Evolutionary conservation across 2,329 filamentous ascomycete species (phyloP).

Genomic region (Penicillium sp.): DNA sequence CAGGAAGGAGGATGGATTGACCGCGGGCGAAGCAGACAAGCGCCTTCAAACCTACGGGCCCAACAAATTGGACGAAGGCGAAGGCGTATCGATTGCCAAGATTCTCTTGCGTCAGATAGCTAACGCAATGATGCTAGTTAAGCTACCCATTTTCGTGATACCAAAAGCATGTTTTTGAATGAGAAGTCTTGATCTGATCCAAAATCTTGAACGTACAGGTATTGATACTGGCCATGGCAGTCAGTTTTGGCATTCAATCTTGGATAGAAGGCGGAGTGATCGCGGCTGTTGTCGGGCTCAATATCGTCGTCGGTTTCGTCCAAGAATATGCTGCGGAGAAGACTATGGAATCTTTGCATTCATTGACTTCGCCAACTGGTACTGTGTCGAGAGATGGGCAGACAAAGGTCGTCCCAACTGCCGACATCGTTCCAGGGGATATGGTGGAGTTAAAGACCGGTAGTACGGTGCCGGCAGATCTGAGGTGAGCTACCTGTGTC

Average conservation of each 20-base stretch:
- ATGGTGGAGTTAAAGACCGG: constrained; percentile 51
- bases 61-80: constrained; percentile 47
- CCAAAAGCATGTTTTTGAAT: constrained; percentile 5
- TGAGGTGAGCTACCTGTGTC: constrained; percentile 25
- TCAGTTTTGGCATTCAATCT: constrained; percentile 53
- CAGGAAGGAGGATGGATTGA: constrained; percentile 8
- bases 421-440: constrained; percentile 59
- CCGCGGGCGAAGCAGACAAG: background rate
- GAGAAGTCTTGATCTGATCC: constrained; percentile 11
- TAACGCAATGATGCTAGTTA: constrained; percentile 30
- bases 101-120: constrained; percentile 51
- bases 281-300: constrained; percentile 55
- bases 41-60: constrained; percentile 31
- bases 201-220: constrained; percentile 46
- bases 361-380: constrained; percentile 53
- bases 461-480: constrained; percentile 57
- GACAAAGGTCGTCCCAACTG: constrained; percentile 48
- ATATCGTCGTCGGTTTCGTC: constrained; percentile 56
- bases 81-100: constrained; percentile 44
- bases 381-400: constrained; percentile 55
- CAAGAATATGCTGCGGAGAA: constrained; percentile 59
- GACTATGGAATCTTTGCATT: constrained; percentile 55
- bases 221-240: constrained; percentile 69
- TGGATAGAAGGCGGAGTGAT: constrained; percentile 59
- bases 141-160: constrained; percentile 8